Conservation (phyloP, 169 alveolate species). For the Babesia divergens region DNA sequence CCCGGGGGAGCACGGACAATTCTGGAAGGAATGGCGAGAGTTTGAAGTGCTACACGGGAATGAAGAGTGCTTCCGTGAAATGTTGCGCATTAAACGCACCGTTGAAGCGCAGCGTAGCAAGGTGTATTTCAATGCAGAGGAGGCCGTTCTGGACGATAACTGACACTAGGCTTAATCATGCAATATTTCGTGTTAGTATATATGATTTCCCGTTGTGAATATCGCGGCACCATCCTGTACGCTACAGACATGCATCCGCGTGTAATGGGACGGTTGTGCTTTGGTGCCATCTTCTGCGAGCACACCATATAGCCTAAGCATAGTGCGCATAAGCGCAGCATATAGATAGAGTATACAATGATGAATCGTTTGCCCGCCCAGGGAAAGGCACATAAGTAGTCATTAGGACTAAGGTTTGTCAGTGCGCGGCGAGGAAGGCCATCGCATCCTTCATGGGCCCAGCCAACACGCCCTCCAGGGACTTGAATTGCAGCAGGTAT, state of each 20-base stretch:
- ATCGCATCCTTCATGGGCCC: neutral
- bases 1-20: slow-evolving; percentile 76
- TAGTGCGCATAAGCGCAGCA: too few species aligned
- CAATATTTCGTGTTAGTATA: too few species aligned
- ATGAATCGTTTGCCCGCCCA: too few species aligned
- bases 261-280: too few species aligned
- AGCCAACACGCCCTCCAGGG: neutral
- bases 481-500: neutral
- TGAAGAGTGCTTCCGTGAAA: slow-evolving; percentile 88
- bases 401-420: too few species aligned
- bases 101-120: slow-evolving; percentile 55
- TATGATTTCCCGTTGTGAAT: too few species aligned
- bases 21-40: slow-evolving; percentile 87
- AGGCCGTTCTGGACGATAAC: slow-evolving; percentile 21
- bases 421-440: slow-evolving; percentile 1
- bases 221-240: too few species aligned
- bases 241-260: too few species aligned
- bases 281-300: too few species aligned
- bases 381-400: too few species aligned
- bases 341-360: too few species aligned
- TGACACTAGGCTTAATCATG: neutral
- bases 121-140: slow-evolving; percentile 54
- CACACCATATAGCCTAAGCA: too few species aligned
- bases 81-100: slow-evolving; percentile 75
- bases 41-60: slow-evolving; percentile 92